Evolutionary conservation across 140 eudicot species (phyloP).

Genomic region (Anethum foeniculum): DNA sequence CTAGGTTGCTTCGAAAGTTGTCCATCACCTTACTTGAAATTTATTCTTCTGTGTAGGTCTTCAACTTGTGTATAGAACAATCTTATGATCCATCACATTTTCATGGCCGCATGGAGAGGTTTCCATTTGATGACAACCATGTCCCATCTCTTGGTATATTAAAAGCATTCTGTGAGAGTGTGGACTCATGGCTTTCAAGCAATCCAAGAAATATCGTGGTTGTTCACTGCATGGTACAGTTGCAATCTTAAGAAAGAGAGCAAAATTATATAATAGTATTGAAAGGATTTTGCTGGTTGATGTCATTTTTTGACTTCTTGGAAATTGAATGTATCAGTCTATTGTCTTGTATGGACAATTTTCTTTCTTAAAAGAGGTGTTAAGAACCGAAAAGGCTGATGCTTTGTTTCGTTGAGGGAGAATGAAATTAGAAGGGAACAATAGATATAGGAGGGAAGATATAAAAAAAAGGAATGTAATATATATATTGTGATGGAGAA

Average conservation of each 20-base stretch:
- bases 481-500: too few species aligned
- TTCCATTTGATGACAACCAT: constrained; percentile 75
- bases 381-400: not conserved
- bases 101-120: constrained; percentile 58
- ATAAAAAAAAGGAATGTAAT: too few species aligned
- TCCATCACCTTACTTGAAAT: not conserved
- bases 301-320: not conserved
- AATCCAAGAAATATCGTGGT: constrained; percentile 67
- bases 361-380: not conserved
- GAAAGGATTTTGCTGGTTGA: not conserved
- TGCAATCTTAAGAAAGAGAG: constrained; percentile 1
- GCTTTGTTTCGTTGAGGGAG: too few species aligned
- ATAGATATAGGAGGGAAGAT: too few species aligned
- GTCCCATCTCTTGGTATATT: constrained; percentile 56
- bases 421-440: too few species aligned
- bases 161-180: constrained; percentile 65
- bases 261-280: not conserved
- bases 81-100: constrained; percentile 66
- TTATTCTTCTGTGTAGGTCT: constrained; percentile 40
- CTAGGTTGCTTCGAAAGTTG: not conserved
- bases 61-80: constrained; percentile 71
- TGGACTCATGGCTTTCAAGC: constrained; percentile 60
- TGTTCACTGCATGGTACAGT: constrained; percentile 75
- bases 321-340: not conserved
- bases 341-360: not conserved